Percentiles rank a stretch among this genome's conserved stretches.
These are phyloP conservation scores for Chlamydomonas sp. DNA, from an alignment of 139 green algal species.

Conservation along the genomic window DNA sequence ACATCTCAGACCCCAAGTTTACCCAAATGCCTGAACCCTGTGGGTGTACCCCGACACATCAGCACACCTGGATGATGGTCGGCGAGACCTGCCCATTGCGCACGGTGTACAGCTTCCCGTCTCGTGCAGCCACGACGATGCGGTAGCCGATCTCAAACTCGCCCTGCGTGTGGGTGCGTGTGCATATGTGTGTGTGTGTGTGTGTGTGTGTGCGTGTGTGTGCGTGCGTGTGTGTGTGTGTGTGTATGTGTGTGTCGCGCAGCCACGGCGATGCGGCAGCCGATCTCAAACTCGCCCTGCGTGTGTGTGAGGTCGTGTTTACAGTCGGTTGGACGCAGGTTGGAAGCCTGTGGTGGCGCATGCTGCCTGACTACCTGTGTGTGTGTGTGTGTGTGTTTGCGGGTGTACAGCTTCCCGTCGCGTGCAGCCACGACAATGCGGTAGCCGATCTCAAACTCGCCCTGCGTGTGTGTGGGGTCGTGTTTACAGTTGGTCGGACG, in stretches of 20 bases:
- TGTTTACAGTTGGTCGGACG: no score
- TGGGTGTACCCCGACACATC: slow-evolving; percentile 35
- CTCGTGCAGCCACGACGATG: slow-evolving; percentile 49
- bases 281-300: slow-evolving; percentile 49
- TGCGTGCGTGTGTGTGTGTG: no score
- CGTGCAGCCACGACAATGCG: slow-evolving; percentile 49
- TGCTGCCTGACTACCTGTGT: no score
- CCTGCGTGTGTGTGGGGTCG: no score
- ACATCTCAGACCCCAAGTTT: no score
- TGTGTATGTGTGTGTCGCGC: slow-evolving; percentile 53
- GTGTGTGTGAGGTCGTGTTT: no score
- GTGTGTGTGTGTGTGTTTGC: no score
- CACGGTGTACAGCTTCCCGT: slow-evolving; percentile 39
- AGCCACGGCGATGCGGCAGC: slow-evolving; percentile 52
- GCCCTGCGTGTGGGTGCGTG: no score
- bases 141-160: slow-evolving; percentile 55
- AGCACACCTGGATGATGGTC: slow-evolving; percentile 56
- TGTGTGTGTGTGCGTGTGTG: no score
- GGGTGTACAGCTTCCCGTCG: slow-evolving; percentile 41
- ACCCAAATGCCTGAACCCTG: slow-evolving; percentile 2
- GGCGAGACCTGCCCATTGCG: slow-evolving; percentile 25
- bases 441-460: slow-evolving; percentile 54
- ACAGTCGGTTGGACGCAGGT: no score
- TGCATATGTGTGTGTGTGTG: no score
- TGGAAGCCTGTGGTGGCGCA: no score